Base-by-base conservation (phyloP, 345 rosid species). In the Mangifera indica region DNA sequence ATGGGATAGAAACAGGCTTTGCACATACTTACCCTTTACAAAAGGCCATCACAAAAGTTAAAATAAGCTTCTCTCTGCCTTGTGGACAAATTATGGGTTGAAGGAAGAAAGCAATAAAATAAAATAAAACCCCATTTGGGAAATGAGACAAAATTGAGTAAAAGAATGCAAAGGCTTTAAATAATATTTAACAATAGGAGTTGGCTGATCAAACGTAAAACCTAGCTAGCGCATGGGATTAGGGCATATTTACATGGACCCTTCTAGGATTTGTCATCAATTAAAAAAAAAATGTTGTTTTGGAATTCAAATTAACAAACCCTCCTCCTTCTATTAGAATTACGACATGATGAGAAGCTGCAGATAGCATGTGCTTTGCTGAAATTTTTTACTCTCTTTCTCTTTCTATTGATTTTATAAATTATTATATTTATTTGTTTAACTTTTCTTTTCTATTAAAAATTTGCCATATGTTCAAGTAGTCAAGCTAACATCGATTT, bases 11-110 rank as follows among this genome's bases (percentile, higher is more conserved):
- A 71, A 67, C 73, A 66, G 52, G 54, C 66, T 29, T 71, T 57
- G 26, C 18, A 32, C 72, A 63, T 58, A 53, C 59, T 67, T 32
- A 49, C 68, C 64, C 22, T 53, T 26, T 25, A 64, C 21, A 60
- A 66, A 56, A 76, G 49, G 66, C 58, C 75, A 73, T 49, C 18
- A 58, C n/a, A 77, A 77, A 65, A 69, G 75, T 76, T 73, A 70
- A 80, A 60, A 42, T n/a, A 22, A 15, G 11, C 49, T 37, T 37
- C 42, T 52, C 58, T 55, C 20, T 44, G 66, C n/a, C 18, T 32
- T 45, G 14, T 45, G 45, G 63, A 60, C 44, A 63, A 45, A 45
- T 6, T 37, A 37, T 37, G 42, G 42, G 42, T 37, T 7, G 9
- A 5, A 37, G 42, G 42, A 37, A 37, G 42, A 37, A 37, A 37